These are phyloP conservation scores for Acanthamoeba healyi DNA, from an alignment of 208 protist genomes.

Conservation along the genomic window DNA sequence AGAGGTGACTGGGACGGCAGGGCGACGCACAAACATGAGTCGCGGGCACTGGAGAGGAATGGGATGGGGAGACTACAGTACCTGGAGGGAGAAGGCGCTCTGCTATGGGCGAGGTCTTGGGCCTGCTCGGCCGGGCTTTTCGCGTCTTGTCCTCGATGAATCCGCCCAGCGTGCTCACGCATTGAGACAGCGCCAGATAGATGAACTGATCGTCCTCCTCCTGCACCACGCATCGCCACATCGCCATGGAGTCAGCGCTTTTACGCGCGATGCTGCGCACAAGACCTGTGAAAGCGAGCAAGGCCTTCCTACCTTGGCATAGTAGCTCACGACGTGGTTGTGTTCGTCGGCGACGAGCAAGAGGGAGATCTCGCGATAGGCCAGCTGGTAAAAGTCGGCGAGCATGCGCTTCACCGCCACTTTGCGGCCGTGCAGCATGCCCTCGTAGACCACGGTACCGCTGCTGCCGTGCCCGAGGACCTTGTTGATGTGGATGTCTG, in stretches of 20 bases:
- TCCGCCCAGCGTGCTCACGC: conserved; percentile 19
- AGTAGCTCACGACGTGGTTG: conserved; percentile 75
- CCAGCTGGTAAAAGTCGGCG: conserved; percentile 74
- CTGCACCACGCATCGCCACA: neutral
- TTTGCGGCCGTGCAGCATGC: conserved; percentile 59
- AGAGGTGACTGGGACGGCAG: neutral
- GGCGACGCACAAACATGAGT: no score
- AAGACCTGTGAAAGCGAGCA: no score
- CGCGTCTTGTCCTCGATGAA: conserved; percentile 16
- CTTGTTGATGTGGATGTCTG: conserved; percentile 25
- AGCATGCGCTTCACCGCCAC: conserved; percentile 79
- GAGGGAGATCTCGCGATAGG: conserved; percentile 76
- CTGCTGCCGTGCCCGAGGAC: conserved; percentile 76
- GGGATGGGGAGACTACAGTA: neutral
- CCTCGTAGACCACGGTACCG: conserved; percentile 80
- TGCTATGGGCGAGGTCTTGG: neutral
- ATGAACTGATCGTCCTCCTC: conserved; percentile 81
- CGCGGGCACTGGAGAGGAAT: neutral
- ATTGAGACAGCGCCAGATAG: conserved; percentile 77
- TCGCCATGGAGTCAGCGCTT: neutral
- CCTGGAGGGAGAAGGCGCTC: neutral
- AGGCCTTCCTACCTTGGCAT: conserved; percentile 47
- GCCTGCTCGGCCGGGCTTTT: neutral
- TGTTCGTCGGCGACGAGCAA: conserved; percentile 77
- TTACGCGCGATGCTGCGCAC: no score